A percentile compares a stretch with the other conserved stretches of the same genome.
phyloP scores from a whole-genome alignment of 306 rosid species.

The Adenanthera pavonina region DNA sequence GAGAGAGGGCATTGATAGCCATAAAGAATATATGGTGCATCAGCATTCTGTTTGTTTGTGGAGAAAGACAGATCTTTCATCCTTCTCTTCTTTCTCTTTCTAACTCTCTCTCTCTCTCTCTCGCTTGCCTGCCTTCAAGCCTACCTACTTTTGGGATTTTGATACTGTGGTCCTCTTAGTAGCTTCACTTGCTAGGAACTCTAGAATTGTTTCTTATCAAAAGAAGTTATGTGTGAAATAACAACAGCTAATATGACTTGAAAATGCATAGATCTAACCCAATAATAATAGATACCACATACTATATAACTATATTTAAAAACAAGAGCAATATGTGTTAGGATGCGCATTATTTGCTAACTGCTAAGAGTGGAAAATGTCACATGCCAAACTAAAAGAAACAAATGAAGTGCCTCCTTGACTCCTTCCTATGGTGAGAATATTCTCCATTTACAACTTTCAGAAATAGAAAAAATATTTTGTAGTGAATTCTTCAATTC shows the following conservation, averaged over 20 bases:
- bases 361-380: not conserved
- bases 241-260: too few species aligned
- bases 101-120: not conserved
- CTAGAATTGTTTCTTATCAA: too few species aligned
- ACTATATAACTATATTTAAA: not conserved
- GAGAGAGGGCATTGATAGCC: conserved; percentile 14
- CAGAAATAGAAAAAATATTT: not conserved
- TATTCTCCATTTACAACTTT: conserved; percentile 10
- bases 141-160: not conserved
- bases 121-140: not conserved
- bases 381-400: conserved; percentile 31
- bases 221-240: too few species aligned
- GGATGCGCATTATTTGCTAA: not conserved
- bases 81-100: not conserved
- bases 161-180: not conserved
- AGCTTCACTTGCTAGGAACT: too few species aligned
- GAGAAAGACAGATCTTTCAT: not conserved
- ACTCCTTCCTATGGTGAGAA: conserved; percentile 41
- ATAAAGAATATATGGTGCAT: not conserved
- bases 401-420: conserved; percentile 15
- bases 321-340: not conserved
- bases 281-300: too few species aligned
- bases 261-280: too few species aligned
- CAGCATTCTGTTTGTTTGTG: not conserved
- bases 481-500: not conserved